phyloP scores from a whole-genome alignment of 2,329 filamentous ascomycete species.

The Juglanconis sp. region DNA sequence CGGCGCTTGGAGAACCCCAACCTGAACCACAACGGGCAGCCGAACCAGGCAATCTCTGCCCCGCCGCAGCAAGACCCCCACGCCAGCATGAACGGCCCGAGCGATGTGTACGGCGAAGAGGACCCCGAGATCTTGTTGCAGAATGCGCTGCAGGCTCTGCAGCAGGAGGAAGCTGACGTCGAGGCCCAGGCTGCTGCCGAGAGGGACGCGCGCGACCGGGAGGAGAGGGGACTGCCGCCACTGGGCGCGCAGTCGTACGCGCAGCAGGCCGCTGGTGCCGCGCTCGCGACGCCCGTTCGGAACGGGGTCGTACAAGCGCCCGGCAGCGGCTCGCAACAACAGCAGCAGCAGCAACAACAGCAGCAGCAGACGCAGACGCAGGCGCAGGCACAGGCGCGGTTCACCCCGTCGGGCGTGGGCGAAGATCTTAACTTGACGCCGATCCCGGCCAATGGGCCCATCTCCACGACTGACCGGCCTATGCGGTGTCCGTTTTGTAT shows the following conservation, averaged over 20 bases:
- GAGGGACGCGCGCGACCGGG: slow-evolving; percentile 50
- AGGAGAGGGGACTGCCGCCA: slow-evolving; percentile 37
- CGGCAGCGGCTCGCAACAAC: not conserved
- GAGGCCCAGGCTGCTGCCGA: slow-evolving; percentile 55
- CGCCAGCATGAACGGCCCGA: slow-evolving; percentile 21
- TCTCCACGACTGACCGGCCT: slow-evolving; percentile 45
- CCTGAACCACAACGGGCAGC: slow-evolving; percentile 18
- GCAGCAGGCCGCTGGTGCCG: slow-evolving; percentile 21
- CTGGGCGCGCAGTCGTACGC: slow-evolving; percentile 15
- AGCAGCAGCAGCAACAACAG: not conserved
- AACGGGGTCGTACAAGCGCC: slow-evolving; percentile 14
- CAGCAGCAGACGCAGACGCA: slow-evolving; percentile 7
- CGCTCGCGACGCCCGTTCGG: slow-evolving; percentile 21
- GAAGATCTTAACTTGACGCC: slow-evolving; percentile 52
- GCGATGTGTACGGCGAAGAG: slow-evolving; percentile 41
- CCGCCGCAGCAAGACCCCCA: slow-evolving; percentile 23
- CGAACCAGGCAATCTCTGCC: slow-evolving; percentile 10
- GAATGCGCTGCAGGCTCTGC: slow-evolving; percentile 56
- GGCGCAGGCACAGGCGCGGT: slow-evolving; percentile 11
- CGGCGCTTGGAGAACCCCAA: slow-evolving; percentile 36
- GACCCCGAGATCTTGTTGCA: slow-evolving; percentile 58
- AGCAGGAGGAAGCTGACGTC: slow-evolving; percentile 57
- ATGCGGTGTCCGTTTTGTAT: slow-evolving; percentile 59
- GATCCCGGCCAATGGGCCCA: slow-evolving; percentile 47
- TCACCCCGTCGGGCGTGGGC: slow-evolving; percentile 23